phyloP scores from a whole-genome alignment of 176 grass and related monocot genomes.

The Pontederia paniculata region DNA sequence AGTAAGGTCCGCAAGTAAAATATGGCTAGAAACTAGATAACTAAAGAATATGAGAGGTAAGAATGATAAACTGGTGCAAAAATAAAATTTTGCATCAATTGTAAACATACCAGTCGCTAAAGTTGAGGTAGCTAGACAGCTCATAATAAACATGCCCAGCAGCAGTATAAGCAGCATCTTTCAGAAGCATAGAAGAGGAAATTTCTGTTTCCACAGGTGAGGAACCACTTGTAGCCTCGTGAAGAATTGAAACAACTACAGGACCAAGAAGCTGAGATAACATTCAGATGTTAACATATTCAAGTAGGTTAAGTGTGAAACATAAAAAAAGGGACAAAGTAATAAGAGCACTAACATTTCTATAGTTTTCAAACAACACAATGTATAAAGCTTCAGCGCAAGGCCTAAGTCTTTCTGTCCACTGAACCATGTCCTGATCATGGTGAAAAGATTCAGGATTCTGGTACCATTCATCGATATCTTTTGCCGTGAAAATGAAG shows the following conservation, averaged over 20 bases:
- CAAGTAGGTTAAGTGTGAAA: not conserved
- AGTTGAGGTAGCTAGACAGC: constrained; percentile 87
- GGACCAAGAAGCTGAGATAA: constrained; percentile 66
- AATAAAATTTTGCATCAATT: constrained; percentile 3
- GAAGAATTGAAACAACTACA: constrained; percentile 78
- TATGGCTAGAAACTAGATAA: no score
- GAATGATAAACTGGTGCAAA: not conserved
- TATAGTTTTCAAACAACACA: constrained; percentile 89
- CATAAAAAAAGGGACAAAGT: constrained; percentile 4
- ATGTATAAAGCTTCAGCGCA: constrained; percentile 97
- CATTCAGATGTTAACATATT: constrained; percentile 10
- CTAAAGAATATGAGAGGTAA: no score
- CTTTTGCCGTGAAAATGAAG: constrained; percentile 92
- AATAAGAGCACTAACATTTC: constrained; percentile 37
- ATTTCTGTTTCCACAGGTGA: constrained; percentile 76
- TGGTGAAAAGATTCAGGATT: constrained; percentile 88
- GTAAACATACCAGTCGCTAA: constrained; percentile 82
- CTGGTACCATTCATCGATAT: constrained; percentile 85
- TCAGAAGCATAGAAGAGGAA: constrained; percentile 89
- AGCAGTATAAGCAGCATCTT: constrained; percentile 94
- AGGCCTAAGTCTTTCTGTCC: constrained; percentile 82
- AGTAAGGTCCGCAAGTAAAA: no score
- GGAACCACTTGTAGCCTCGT: constrained; percentile 71
- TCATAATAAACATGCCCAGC: constrained; percentile 97
- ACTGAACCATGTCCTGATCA: constrained; percentile 93